Percentiles rank a stretch among this genome's conserved stretches.
These are phyloP conservation scores for Nakazawaea populi DNA, from an alignment of 805 yeast genomes.

Conservation along the genomic window DNA sequence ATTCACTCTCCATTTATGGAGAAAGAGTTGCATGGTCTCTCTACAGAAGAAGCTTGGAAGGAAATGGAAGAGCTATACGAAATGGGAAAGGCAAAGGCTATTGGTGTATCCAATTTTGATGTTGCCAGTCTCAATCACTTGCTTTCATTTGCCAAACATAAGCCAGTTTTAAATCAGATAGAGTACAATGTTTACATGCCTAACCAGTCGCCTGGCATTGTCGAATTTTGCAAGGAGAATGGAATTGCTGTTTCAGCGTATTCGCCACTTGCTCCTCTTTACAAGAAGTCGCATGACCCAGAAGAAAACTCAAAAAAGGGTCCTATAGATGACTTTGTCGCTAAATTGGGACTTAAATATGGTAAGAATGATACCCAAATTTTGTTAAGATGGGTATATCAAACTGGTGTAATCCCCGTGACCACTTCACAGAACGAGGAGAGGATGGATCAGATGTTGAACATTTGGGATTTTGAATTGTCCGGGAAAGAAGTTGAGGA, in stretches of 20 bases:
- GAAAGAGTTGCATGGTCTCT: conserved; percentile 32
- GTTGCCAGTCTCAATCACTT: conserved; percentile 44
- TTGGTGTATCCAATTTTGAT: conserved; percentile 77
- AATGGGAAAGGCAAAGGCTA: conserved; percentile 44
- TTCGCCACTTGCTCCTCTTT: conserved; percentile 68
- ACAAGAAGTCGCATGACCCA: conserved; percentile 34
- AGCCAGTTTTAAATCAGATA: conserved; percentile 69
- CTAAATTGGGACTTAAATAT: conserved; percentile 48
- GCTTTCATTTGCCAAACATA: conserved; percentile 40
- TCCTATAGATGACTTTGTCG: conserved; percentile 28
- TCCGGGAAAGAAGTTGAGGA: conserved; percentile 22
- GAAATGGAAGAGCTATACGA: conserved; percentile 27
- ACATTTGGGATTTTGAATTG: conserved; percentile 27
- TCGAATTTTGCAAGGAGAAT: conserved; percentile 43
- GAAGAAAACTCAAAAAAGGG: conserved; percentile 18
- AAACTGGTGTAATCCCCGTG: conserved; percentile 36
- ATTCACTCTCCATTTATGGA: conserved; percentile 8
- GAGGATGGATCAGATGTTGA: conserved; percentile 32
- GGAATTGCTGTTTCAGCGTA: conserved; percentile 63
- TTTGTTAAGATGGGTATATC: conserved; percentile 62
- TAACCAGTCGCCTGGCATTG: conserved; percentile 52
- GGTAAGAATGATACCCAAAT: conserved; percentile 51
- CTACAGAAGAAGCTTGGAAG: conserved; percentile 18
- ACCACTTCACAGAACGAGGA: conserved; percentile 38
- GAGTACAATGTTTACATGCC: conserved; percentile 71